These are phyloP conservation scores for Ogataea zsoltii DNA, from an alignment of 805 yeast genomes.

Conservation along the genomic window DNA sequence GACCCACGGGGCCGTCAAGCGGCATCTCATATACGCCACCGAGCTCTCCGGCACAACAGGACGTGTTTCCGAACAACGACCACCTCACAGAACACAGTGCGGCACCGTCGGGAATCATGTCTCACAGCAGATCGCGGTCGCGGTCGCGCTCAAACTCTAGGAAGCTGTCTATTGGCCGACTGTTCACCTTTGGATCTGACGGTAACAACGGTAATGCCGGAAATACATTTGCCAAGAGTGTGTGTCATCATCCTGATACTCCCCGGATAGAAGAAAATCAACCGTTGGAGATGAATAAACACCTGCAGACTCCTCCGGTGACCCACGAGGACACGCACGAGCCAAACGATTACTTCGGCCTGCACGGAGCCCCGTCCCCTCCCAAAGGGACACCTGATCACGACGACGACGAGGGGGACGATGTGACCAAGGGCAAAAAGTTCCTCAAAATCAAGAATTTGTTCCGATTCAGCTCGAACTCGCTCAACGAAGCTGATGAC, in stretches of 20 bases:
- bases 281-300: constrained; percentile 9
- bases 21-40: constrained; percentile 17
- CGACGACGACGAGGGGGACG: constrained; percentile 19
- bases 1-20: neutral
- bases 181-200: constrained; percentile 40
- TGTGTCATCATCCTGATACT: constrained; percentile 7
- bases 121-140: constrained; percentile 23
- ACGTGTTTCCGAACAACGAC: constrained; percentile 10
- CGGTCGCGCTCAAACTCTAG: constrained; percentile 43
- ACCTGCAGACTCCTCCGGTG: constrained; percentile 25
- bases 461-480: constrained; percentile 28
- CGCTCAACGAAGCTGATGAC: constrained; percentile 13
- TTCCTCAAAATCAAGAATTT: constrained; percentile 31
- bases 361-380: constrained; percentile 1
- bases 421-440: constrained; percentile 21
- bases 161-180: constrained; percentile 36
- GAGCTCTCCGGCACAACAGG: constrained; percentile 15
- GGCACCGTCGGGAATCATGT: constrained; percentile 9
- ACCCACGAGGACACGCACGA: constrained; percentile 13
- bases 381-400: neutral
- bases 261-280: constrained; percentile 24
- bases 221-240: neutral
- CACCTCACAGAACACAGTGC: neutral
- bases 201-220: neutral
- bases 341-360: constrained; percentile 16